These are phyloP conservation scores for Fusarium multiceps DNA, from an alignment of 2,329 filamentous ascomycete genomes.

Conservation along the genomic window DNA sequence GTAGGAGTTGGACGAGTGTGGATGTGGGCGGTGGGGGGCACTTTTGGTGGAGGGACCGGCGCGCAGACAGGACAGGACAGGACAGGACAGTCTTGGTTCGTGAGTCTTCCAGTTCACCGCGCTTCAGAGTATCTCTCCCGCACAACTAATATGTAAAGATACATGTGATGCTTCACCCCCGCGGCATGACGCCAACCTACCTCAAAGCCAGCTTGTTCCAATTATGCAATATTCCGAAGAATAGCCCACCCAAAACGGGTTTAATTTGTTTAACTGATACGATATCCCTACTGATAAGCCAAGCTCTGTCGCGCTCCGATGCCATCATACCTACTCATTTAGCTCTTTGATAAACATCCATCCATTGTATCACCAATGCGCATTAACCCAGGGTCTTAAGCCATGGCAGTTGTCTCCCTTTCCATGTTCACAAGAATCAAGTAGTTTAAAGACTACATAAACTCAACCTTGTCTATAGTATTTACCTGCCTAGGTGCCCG, in stretches of 20 bases:
- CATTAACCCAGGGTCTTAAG: slow-evolving; percentile 4
- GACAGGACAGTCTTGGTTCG: neutral
- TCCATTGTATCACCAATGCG: slow-evolving; percentile 1
- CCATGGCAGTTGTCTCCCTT: neutral
- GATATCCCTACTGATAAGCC: neutral
- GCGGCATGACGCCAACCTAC: slow-evolving; percentile 37
- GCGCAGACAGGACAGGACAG: slow-evolving; percentile 11
- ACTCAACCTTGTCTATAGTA: neutral
- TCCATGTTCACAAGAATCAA: neutral
- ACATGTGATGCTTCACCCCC: slow-evolving; percentile 16
- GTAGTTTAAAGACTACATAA: neutral
- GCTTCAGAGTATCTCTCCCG: slow-evolving; percentile 23
- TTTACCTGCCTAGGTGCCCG: neutral
- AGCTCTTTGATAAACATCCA: slow-evolving; percentile 9
- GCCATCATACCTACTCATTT: slow-evolving; percentile 26
- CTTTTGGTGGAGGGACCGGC: slow-evolving; percentile 38
- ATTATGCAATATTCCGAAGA: slow-evolving; percentile 37
- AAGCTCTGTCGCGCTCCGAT: slow-evolving; percentile 28
- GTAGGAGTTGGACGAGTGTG: slow-evolving; percentile 40
- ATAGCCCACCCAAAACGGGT: slow-evolving; percentile 28
- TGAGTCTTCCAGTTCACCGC: slow-evolving; percentile 4
- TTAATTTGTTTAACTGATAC: slow-evolving; percentile 22
- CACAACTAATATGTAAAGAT: slow-evolving; percentile 18
- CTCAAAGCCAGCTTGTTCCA: slow-evolving; percentile 21
- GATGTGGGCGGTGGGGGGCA: slow-evolving; percentile 44